Evolutionary conservation across 2,329 filamentous ascomycete genomes (phyloP), one percentile per base, ranked within the genome.

Genomic region (Teratosphaeria zuluensis): DNA sequence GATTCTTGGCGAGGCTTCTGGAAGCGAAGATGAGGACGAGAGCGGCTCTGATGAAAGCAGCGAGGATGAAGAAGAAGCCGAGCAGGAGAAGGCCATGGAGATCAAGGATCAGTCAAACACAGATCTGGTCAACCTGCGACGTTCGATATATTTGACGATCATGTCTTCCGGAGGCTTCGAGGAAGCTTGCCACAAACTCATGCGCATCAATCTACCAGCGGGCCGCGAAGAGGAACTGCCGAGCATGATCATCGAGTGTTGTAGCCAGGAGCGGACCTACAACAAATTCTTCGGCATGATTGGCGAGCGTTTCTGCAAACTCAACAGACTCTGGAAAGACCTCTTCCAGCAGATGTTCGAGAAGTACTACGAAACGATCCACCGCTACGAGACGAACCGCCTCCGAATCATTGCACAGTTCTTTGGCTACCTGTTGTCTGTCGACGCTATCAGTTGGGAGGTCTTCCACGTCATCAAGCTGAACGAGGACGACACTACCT

Each of bases 71-170:
- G 70, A 69, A 28, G 85, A 87, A 56, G 88, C 89, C 59, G 86
- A 89, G 51, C 81, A 87, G 62, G 86, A 94, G 71, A 85, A 68
- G 70, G 88, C 88, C 21, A 81, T 97, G 74, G 94, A 99, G 73
- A 95, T 99, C 78, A 96, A 97, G 75, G 94, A 99, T 69, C 91
- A 96, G 76, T 95, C 88, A 63, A 99, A 99, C 69, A 92, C 92
- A 0, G 92, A 99, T 72, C 81, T 99, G 14, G 90, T 97, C 71
- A 95, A 95, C 70, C 79, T 99, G 55, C 88, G 94, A 61, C 84
- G 91, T 68, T 96, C 90, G 6, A 99, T 97, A 66, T 99, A 99
- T 74, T 81, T 99, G 62, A 99, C 92, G 11, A 95, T 99, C 73
- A 95, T 95, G 89, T 95, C 90, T 46, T 94, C 89, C 68, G 90